Percentiles rank a stretch among this genome's conserved stretches.
Conservation (phyloP, 495 filamentous ascomycete genomes). For the Aspergillus leporis region DNA sequence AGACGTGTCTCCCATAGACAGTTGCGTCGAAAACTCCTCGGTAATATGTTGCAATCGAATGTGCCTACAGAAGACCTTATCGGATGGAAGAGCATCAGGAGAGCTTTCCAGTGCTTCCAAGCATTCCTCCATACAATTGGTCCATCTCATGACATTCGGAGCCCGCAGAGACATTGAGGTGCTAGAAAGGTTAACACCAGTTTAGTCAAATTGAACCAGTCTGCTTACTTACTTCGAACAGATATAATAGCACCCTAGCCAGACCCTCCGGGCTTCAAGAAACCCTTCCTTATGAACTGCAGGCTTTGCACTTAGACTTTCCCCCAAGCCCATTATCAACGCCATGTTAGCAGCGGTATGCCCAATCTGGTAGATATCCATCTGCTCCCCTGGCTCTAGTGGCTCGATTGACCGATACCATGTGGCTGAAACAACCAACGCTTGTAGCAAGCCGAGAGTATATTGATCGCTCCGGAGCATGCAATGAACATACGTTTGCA, state of each 20-base stretch:
- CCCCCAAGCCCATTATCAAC: slow-evolving; percentile 72
- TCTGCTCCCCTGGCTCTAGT: slow-evolving; percentile 57
- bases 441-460: slow-evolving; percentile 75
- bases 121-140: slow-evolving; percentile 74
- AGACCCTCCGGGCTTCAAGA: slow-evolving; percentile 67
- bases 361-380: slow-evolving; percentile 81
- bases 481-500: slow-evolving; percentile 64
- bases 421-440: slow-evolving; percentile 62
- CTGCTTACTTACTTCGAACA: slow-evolving; percentile 30
- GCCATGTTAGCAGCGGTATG: slow-evolving; percentile 79
- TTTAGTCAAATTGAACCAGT: not conserved
- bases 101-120: slow-evolving; percentile 66
- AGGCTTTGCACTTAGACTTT: slow-evolving; percentile 1
- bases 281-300: slow-evolving; percentile 11
- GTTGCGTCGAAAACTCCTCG: slow-evolving; percentile 68
- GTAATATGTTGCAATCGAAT: slow-evolving; percentile 69
- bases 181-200: slow-evolving; percentile 38
- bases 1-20: slow-evolving; percentile 70
- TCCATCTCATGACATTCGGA: slow-evolving; percentile 73
- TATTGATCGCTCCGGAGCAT: slow-evolving; percentile 70
- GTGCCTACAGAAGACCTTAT: slow-evolving; percentile 67
- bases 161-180: slow-evolving; percentile 72
- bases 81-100: slow-evolving; percentile 65
- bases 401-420: slow-evolving; percentile 78
- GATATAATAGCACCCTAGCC: slow-evolving; percentile 72